These are phyloP conservation scores for Bretziella fagacearum DNA, from an alignment of 2,329 filamentous ascomycete species.

Conservation along the genomic window DNA sequence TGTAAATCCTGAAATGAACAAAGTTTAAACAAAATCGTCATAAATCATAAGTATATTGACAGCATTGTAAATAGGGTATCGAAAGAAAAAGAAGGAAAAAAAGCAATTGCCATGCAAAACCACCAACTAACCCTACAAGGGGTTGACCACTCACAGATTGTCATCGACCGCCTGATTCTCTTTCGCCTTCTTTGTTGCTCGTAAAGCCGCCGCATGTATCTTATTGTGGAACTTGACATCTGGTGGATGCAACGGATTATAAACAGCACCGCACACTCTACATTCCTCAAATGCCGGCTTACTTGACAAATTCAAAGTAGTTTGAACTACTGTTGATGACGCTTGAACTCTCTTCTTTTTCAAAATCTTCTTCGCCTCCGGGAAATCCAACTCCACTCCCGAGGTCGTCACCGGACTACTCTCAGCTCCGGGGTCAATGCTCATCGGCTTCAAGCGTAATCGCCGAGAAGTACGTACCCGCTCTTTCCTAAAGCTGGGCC, in stretches of 20 bases:
- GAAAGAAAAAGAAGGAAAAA: no score
- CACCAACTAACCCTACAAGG: no score
- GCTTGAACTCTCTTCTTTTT: neutral
- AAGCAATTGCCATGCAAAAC: no score
- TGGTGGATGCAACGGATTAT: constrained; percentile 28
- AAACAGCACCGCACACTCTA: constrained; percentile 27
- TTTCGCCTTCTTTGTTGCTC: constrained; percentile 18
- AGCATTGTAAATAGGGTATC: no score
- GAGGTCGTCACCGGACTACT: constrained; percentile 1
- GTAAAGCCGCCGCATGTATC: constrained; percentile 23
- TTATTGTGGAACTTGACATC: constrained; percentile 28
- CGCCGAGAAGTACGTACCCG: neutral
- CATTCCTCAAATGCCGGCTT: constrained; percentile 28
- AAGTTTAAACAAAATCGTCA: no score
- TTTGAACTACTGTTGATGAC: constrained; percentile 21
- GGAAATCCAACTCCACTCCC: neutral
- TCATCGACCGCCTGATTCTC: neutral
- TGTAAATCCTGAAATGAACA: no score
- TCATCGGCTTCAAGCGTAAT: constrained; percentile 2
- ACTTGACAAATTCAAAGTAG: constrained; percentile 28
- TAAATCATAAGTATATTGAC: no score
- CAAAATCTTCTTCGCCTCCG: neutral
- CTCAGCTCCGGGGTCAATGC: neutral
- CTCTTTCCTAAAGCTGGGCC: neutral
- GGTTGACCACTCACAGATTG: no score